These are phyloP conservation scores for Alloteropsis angusta DNA, from an alignment of 202 grass and related monocot species.

Conservation along the genomic window DNA sequence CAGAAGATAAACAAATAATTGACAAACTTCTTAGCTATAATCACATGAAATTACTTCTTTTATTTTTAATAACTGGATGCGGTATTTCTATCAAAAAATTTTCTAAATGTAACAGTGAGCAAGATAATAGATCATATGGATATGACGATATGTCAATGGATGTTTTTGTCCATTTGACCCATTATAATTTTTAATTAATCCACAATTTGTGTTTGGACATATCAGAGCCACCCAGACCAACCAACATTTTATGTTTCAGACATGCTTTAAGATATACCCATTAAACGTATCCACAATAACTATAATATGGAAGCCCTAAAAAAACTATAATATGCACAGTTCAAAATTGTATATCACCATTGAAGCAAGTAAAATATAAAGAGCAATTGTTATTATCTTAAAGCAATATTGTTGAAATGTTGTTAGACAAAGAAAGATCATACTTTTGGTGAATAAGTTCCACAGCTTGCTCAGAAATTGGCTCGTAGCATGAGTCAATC, in stretches of 20 bases:
- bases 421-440: constrained; percentile 1
- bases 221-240: background rate
- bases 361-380: background rate
- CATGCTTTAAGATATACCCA: background rate
- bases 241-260: background rate
- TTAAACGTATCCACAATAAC: background rate
- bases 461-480: constrained; percentile 85
- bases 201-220: background rate
- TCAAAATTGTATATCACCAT: background rate
- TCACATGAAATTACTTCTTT: background rate
- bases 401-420: background rate
- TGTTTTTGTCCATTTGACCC: background rate
- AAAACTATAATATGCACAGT: background rate
- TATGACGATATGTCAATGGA: background rate
- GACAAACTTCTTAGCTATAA: background rate
- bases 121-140: background rate
- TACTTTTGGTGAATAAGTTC: constrained; percentile 99
- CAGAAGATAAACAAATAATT: background rate
- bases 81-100: background rate
- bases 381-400: background rate
- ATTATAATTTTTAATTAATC: background rate
- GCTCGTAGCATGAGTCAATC: constrained; percentile 81
- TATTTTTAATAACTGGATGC: background rate
- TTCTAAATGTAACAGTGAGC: background rate
- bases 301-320: background rate